Evolutionary conservation across 2,329 filamentous ascomycete species (phyloP).

Genomic region (Ophiostoma populinum): DNA sequence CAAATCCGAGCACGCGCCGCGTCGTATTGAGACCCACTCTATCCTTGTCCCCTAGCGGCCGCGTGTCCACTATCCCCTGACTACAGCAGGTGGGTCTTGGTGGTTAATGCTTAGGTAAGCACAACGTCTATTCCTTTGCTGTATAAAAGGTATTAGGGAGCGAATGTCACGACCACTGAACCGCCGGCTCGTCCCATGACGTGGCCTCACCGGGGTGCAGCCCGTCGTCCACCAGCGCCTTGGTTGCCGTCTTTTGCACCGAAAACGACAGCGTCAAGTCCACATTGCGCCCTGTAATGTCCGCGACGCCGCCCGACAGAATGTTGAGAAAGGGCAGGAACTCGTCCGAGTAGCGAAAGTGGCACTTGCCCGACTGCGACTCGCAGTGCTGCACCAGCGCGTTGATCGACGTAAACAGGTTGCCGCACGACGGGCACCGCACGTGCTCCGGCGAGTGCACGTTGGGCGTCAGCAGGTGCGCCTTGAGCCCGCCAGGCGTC

Average conservation of each 20-base stretch:
- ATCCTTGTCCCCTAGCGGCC: too few relatives aligned
- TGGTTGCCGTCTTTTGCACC: conserved; percentile 11
- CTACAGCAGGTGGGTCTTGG: too few relatives aligned
- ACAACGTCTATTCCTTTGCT: too few relatives aligned
- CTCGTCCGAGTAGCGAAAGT: conserved; percentile 23
- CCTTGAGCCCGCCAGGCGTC: conserved; percentile 16
- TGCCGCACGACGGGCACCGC: conserved; percentile 28
- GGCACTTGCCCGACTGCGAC: conserved; percentile 23
- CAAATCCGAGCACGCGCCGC: too few relatives aligned
- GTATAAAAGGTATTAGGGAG: too few relatives aligned
- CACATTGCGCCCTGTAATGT: conserved; percentile 17
- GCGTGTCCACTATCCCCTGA: too few relatives aligned
- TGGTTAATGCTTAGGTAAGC: too few relatives aligned
- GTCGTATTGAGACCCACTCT: too few relatives aligned
- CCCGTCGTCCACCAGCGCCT: conserved; percentile 5
- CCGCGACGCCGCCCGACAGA: conserved; percentile 22
- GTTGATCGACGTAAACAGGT: conserved; percentile 22
- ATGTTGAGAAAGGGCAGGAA: conserved; percentile 23
- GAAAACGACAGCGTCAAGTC: conserved; percentile 21
- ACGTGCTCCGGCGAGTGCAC: conserved; percentile 21
- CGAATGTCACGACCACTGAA: too few relatives aligned
- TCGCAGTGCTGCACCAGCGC: conserved; percentile 33
- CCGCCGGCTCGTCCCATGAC: neutral
- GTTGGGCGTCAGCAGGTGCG: conserved; percentile 25
- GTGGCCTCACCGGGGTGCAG: neutral